phyloP scores from a whole-genome alignment of 805 yeast species.

The Brettanomyces anomalus region DNA sequence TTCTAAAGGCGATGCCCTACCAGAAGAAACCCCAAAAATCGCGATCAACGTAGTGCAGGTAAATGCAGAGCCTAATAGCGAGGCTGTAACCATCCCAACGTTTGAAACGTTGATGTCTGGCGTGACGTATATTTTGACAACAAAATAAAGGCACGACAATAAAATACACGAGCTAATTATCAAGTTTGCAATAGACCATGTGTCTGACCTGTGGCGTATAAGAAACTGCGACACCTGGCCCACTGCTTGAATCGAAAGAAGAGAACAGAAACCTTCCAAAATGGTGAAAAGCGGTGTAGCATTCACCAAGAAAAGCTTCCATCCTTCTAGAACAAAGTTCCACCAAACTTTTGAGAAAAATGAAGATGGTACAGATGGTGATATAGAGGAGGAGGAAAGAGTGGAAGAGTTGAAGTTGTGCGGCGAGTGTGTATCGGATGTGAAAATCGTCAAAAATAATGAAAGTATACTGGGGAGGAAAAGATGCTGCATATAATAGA shows the following conservation, averaged over 20 bases:
- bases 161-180: slow-evolving; percentile 66
- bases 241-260: slow-evolving; percentile 83
- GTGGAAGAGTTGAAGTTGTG: slow-evolving; percentile 3
- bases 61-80: slow-evolving; percentile 77
- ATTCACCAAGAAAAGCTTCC: slow-evolving; percentile 66
- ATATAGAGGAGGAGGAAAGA: background rate
- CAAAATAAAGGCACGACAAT: slow-evolving; percentile 67
- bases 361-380: slow-evolving; percentile 1
- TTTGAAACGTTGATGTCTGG: slow-evolving; percentile 48
- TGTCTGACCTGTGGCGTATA: slow-evolving; percentile 52
- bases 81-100: slow-evolving; percentile 65
- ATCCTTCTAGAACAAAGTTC: slow-evolving; percentile 41
- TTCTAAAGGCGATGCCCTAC: slow-evolving; percentile 85
- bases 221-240: slow-evolving; percentile 78
- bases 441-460: slow-evolving; percentile 50
- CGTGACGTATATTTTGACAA: slow-evolving; percentile 74
- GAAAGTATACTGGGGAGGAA: slow-evolving; percentile 76
- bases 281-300: slow-evolving; percentile 86
- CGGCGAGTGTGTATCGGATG: slow-evolving; percentile 20
- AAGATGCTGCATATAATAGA: slow-evolving; percentile 77
- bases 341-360: slow-evolving; percentile 23
- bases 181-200: slow-evolving; percentile 70
- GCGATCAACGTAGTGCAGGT: slow-evolving; percentile 70
- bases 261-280: slow-evolving; percentile 87
- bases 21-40: slow-evolving; percentile 73